Evolutionary conservation across 1,284 basidiomycete genomes (phyloP), one percentile per base, ranked within the genome.

Genomic region (Pseudozyma flocculosa): DNA sequence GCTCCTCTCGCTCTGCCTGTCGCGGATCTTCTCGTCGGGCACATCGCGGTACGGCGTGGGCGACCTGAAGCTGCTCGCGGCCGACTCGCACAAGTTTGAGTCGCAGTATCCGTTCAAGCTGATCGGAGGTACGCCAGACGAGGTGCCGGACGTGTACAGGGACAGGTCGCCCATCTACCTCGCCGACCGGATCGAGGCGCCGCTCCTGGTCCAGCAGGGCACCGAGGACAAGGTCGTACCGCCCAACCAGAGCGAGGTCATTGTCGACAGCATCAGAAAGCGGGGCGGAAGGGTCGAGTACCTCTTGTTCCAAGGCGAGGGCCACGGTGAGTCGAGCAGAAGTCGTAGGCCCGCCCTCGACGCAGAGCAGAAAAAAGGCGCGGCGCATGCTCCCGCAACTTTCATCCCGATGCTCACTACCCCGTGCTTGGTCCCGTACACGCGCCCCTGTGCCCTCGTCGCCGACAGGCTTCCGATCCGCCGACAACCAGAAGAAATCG

Each of bases 1-100:
- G 2, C 81, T 87, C 10, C 81, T 82, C 0, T 79, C 83, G 0
- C 75, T 87, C 4, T 56, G 56, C 34, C 49, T 54, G 21, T 51
- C 63, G 24, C 63, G 71, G 1, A 38, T 57, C 22, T 72, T 72
- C 36, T 29, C 43, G 17, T 62, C 62, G 9, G 69, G 61, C 3
- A 49, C 40, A 11, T 59, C 56, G 2, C 40, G 38, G 19, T 68
- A 61, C 40, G 68, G 68, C 26, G 45, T 71, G 17, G 59, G 57
- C 2, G 48, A 56, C 4, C 48, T 68, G 1, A 10, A 32, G 5
- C 24, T 46, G 2, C 45, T 71, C 5, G 61, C 61, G 2, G 47
- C 51, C 4, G 81, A 83, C 51, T 85, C 84, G 0, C 87, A 88
- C 78, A 88, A 88, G 65, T 87, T 87, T 45, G 84, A 86, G 71